Conservation (phyloP, 257 asterid genomes). For the Solanum pinnatisectum region DNA sequence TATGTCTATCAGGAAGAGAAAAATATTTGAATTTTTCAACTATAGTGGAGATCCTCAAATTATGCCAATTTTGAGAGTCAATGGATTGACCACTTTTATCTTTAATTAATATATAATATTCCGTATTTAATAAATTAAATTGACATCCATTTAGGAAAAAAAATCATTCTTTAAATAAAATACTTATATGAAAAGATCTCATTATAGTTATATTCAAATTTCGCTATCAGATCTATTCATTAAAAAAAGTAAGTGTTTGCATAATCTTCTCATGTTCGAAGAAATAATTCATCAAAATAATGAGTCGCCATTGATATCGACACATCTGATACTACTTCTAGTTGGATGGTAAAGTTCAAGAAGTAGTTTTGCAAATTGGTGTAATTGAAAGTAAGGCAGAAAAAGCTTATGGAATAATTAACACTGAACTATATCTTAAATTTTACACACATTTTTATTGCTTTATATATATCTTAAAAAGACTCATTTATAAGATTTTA, state of each 20-base stretch:
- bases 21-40: background rate
- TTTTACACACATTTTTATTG: background rate
- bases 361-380: background rate
- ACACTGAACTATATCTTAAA: background rate
- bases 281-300: too few relatives aligned
- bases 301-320: too few relatives aligned
- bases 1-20: background rate
- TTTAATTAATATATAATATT: background rate
- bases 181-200: background rate
- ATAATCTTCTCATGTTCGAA: background rate
- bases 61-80: background rate
- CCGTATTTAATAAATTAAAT: background rate
- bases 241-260: background rate
- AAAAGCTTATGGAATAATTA: background rate
- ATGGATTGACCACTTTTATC: background rate
- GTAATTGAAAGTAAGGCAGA: background rate
- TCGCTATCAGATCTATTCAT: rapidly evolving
- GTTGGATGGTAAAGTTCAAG: background rate
- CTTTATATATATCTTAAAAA: background rate
- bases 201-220: background rate
- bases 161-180: background rate
- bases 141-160: background rate
- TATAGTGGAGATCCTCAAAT: background rate
- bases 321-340: background rate
- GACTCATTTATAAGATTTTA: background rate